A percentile compares a stretch with the other conserved stretches of the same genome.
These are phyloP conservation scores for Penicillium vulpinum DNA, from an alignment of 2,329 filamentous ascomycete genomes.

Conservation along the genomic window DNA sequence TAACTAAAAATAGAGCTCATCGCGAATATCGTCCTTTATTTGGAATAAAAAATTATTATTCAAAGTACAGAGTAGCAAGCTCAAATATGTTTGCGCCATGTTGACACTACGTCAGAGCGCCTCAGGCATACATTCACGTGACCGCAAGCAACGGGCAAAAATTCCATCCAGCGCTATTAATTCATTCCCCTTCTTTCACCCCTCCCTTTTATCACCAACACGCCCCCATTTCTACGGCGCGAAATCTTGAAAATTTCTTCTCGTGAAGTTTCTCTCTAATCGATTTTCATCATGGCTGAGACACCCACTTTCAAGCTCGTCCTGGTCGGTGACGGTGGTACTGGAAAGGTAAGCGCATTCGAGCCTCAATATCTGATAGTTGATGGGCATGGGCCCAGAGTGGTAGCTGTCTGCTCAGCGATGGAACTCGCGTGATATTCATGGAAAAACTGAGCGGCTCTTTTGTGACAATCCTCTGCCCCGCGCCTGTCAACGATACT, in stretches of 20 bases:
- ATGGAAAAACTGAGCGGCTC: neutral
- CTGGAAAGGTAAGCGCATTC: constrained; percentile 79
- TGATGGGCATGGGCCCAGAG: constrained; percentile 6
- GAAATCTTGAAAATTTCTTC: constrained; percentile 16
- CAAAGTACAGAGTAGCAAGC: neutral
- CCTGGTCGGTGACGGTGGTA: constrained; percentile 98
- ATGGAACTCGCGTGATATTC: neutral
- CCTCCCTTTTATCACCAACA: constrained; percentile 26
- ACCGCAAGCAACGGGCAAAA: constrained; percentile 28
- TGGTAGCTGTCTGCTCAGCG: constrained; percentile 1
- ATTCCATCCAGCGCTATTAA: constrained; percentile 34
- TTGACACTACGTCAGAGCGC: constrained; percentile 26
- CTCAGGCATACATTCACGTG: constrained; percentile 24
- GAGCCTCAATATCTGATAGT: neutral
- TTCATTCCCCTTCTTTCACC: constrained; percentile 30
- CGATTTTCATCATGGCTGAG: constrained; percentile 59
- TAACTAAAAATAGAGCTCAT: neutral
- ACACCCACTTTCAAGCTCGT: constrained; percentile 98
- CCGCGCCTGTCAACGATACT: constrained; percentile 30
- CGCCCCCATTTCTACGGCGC: constrained; percentile 26
- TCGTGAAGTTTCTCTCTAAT: constrained; percentile 11
- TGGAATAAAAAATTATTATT: neutral
- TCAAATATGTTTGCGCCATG: neutral
- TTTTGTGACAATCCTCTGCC: constrained; percentile 15
- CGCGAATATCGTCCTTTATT: neutral